phyloP scores from a whole-genome alignment of 441 rosid species.

The Jatropha podagrica region DNA sequence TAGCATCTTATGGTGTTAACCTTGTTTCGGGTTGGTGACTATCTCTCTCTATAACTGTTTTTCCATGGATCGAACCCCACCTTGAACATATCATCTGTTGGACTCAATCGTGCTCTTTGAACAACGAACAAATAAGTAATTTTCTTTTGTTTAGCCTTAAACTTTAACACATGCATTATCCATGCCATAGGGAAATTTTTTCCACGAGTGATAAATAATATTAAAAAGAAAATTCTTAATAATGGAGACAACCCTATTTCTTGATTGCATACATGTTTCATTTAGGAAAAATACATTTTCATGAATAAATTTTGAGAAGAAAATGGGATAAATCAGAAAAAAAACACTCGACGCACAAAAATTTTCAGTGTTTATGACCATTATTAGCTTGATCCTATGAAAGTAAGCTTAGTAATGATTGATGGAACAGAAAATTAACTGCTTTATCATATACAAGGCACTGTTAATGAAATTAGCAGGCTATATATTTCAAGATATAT shows the following conservation, averaged over 20 bases:
- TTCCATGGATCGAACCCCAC: too few relatives aligned
- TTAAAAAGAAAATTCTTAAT: background rate
- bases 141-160: background rate
- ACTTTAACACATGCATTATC: background rate
- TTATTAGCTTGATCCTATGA: conserved; percentile 1
- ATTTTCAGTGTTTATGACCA: background rate
- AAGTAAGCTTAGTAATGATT: conserved; percentile 9
- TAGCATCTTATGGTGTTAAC: too few relatives aligned
- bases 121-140: background rate
- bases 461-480: background rate
- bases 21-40: too few relatives aligned
- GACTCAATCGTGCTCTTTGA: background rate
- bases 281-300: background rate
- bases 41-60: too few relatives aligned
- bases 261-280: background rate
- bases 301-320: background rate
- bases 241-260: background rate
- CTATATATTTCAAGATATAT: conserved; percentile 7
- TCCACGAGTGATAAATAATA: background rate
- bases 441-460: background rate
- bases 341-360: background rate
- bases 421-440: conserved; percentile 13
- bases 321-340: background rate
- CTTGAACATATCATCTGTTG: too few relatives aligned
- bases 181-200: too few relatives aligned